phyloP scores from a whole-genome alignment of 148 eudicot genomes.

The Rhododendron griersonianum region DNA sequence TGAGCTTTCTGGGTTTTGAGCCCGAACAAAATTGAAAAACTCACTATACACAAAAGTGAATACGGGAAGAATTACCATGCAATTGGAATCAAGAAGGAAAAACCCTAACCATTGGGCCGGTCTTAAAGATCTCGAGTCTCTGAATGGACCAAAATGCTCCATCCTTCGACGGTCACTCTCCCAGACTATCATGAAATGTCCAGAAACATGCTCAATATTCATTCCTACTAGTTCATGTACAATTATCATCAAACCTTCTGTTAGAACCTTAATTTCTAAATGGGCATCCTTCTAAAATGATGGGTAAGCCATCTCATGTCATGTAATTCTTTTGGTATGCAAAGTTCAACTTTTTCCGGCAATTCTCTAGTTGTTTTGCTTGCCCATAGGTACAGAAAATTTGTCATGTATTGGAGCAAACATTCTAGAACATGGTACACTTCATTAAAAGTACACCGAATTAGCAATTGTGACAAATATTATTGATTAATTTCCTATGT shows the following conservation, averaged over 20 bases:
- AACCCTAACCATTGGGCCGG: no score
- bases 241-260: background rate
- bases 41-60: no score
- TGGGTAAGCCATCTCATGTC: background rate
- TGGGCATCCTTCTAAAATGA: background rate
- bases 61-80: no score
- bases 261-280: background rate
- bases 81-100: no score
- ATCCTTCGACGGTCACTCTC: background rate
- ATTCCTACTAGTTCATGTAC: background rate
- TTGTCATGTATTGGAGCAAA: background rate
- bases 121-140: no score
- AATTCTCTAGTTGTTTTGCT: background rate
- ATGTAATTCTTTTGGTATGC: background rate
- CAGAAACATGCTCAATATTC: background rate
- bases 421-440: background rate
- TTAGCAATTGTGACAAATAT: background rate
- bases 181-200: background rate
- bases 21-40: no score
- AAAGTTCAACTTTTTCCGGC: background rate
- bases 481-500: background rate
- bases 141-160: no score
- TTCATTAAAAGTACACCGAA: background rate
- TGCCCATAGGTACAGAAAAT: background rate
- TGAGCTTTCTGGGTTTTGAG: no score